These are phyloP conservation scores for Capsella bursapastoris DNA, from an alignment of 345 rosid genomes.

Conservation along the genomic window DNA sequence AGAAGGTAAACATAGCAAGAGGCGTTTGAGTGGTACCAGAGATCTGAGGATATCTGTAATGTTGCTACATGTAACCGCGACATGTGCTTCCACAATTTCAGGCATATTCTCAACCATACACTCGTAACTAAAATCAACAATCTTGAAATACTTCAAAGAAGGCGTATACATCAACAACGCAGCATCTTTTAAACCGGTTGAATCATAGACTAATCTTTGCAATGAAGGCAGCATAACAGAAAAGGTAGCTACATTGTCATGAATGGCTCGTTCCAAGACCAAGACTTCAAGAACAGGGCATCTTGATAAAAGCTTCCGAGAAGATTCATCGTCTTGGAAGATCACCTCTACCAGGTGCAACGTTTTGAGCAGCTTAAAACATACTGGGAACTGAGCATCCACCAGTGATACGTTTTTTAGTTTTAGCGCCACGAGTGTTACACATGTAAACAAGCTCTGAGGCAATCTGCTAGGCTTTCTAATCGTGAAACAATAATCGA, in stretches of 20 bases:
- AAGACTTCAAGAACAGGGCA: conserved; percentile 13
- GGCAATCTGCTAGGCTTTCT: conserved; percentile 11
- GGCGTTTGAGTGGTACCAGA: conserved; percentile 19
- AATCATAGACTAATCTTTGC: neutral
- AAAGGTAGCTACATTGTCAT: neutral
- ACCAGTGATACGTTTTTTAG: neutral
- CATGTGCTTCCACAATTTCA: conserved; percentile 23
- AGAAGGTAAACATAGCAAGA: conserved; percentile 3
- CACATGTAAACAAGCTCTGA: conserved; percentile 19
- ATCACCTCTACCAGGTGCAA: neutral
- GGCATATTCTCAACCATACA: conserved; percentile 12
- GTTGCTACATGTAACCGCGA: neutral
- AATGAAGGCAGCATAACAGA: conserved; percentile 4
- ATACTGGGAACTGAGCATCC: neutral
- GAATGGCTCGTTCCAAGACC: neutral
- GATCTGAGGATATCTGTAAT: neutral
- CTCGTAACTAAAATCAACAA: neutral
- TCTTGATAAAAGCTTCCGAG: conserved; percentile 7
- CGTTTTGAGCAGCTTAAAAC: conserved; percentile 14
- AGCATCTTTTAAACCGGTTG: neutral
- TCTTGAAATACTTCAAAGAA: neutral
- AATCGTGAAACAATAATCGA: neutral
- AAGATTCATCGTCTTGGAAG: conserved; percentile 3
- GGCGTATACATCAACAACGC: neutral
- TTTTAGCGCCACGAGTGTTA: neutral